These are phyloP conservation scores for Chaetomiaceae sp. DNA, from an alignment of 2,329 filamentous ascomycete species.

Conservation along the genomic window DNA sequence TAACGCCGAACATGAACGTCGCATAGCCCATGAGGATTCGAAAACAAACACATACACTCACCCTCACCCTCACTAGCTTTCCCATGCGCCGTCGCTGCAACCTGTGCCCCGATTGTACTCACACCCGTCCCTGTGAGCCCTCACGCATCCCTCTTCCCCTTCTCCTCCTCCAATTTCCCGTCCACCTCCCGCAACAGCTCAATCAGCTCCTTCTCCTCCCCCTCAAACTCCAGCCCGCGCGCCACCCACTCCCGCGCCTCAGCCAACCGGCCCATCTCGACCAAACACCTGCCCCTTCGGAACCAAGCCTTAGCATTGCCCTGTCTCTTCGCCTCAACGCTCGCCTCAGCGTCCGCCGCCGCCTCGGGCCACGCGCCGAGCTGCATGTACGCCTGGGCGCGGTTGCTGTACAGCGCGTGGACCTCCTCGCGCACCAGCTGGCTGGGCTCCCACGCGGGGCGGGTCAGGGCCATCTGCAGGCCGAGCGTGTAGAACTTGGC, in stretches of 20 bases:
- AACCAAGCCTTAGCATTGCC: slow-evolving; percentile 96
- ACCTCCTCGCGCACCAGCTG: slow-evolving; percentile 81
- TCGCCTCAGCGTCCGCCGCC: slow-evolving; percentile 78
- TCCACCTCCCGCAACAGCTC: slow-evolving; percentile 60
- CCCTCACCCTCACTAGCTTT: too few relatives aligned
- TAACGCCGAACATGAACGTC: too few relatives aligned
- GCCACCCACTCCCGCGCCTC: slow-evolving; percentile 78
- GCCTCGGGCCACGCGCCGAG: slow-evolving; percentile 77
- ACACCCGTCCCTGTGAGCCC: too few relatives aligned
- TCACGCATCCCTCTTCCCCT: slow-evolving; percentile 22
- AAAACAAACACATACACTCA: too few relatives aligned
- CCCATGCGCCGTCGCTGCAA: too few relatives aligned
- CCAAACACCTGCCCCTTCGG: slow-evolving; percentile 73
- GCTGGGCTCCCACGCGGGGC: slow-evolving; percentile 83
- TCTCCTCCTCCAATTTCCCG: slow-evolving; percentile 37
- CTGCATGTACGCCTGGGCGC: slow-evolving; percentile 85
- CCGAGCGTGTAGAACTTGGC: slow-evolving; percentile 78
- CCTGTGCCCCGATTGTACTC: too few relatives aligned
- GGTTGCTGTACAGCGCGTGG: slow-evolving; percentile 71
- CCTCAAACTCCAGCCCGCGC: slow-evolving; percentile 76
- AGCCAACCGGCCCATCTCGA: slow-evolving; percentile 82
- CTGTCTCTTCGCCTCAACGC: slow-evolving; percentile 77
- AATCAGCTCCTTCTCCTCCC: slow-evolving; percentile 58
- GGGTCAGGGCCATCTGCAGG: slow-evolving; percentile 76
- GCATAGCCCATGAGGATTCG: too few relatives aligned